Evolutionary conservation across 1,139 yeast species (phyloP).

Genomic region (Sugiyamaella xylanicola): DNA sequence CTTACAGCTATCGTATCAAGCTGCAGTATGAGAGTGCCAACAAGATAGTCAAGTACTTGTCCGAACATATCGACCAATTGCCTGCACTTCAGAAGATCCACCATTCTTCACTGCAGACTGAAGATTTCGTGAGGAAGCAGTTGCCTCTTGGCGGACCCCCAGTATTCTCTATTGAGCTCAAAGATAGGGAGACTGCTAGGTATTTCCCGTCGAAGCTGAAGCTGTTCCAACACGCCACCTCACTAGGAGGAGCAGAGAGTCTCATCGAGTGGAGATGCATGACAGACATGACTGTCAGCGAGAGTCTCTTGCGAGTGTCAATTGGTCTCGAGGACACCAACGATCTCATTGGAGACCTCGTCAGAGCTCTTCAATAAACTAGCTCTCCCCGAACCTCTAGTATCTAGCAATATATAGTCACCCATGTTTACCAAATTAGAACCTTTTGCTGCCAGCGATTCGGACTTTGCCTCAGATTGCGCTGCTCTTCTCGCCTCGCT

Average conservation of each 20-base stretch:
- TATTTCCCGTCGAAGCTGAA: constrained; percentile 65
- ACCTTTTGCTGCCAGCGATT: not conserved
- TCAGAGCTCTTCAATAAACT: constrained; percentile 49
- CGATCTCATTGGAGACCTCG: constrained; percentile 70
- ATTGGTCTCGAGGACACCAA: constrained; percentile 75
- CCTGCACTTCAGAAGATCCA: constrained; percentile 55
- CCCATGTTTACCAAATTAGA: not conserved
- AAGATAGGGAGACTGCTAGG: constrained; percentile 58
- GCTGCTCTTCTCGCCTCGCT: not conserved
- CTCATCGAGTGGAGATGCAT: constrained; percentile 88
- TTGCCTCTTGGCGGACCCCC: constrained; percentile 70
- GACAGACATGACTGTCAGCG: constrained; percentile 60
- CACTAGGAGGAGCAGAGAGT: constrained; percentile 92
- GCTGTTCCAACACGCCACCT: constrained; percentile 85
- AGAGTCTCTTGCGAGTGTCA: constrained; percentile 67
- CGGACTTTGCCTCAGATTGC: not conserved
- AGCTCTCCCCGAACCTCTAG: too few species aligned
- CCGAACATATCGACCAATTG: constrained; percentile 50
- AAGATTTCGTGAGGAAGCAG: constrained; percentile 67
- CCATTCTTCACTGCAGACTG: constrained; percentile 74
- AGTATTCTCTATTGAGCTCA: constrained; percentile 67
- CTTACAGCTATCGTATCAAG: constrained; percentile 68
- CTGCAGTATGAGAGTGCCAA: constrained; percentile 68
- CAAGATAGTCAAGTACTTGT: constrained; percentile 61
- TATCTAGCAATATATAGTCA: too few species aligned